Base-by-base conservation (phyloP, 1,284 basidiomycete species). In the Kalmanozyma brasiliensis region DNA sequence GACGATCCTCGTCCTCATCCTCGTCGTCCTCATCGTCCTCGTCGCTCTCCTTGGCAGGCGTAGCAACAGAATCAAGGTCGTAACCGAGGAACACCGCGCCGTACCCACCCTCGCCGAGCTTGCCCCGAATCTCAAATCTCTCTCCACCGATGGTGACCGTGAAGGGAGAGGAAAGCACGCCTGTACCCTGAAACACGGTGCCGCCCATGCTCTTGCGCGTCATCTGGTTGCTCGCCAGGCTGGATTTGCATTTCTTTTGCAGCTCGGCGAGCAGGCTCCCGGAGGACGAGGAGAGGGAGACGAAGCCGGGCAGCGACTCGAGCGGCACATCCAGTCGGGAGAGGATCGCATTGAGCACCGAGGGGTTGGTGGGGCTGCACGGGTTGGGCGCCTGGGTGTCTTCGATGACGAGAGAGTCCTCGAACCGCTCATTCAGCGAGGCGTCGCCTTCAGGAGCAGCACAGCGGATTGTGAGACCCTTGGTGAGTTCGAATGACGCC, bases 21-120 rank as follows among this genome's bases (percentile, higher is more conserved):
- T 86, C 85, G 17, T 70, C 62, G 30, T 34, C 49, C 4, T 52
- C 57, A 10, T 71, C 58, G 14, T 52, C 57, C 20, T 73, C 63
- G 7, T 58, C 52, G 23, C 32, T 37, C 5, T 29, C 48, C 13
- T 56, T 49, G 4, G 63, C 56, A 16, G 40, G 42, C 9, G 76
- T 72, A 13, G 74, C 72, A 8, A 55, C 59, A 16, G 77, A 79
- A 8, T 79, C 78, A 9, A 84, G 60, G 53, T 86, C 85, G 30
- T 84, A 81, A 5, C 90, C 93, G 7, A 82, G 88, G 84, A 96
- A 99, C 10, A 98, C 96, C 3, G 91, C 88, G 0, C 95, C 96
- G 76, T 94, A 99, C 0, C 94, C 94, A 7, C 96, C 96, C 84
- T 99, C 95, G 6, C 96, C 96, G 20, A 99, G 86, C 83, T 98